These are phyloP conservation scores for Colletotrichum simmondsii DNA, from an alignment of 2,329 filamentous ascomycete species.

Conservation along the genomic window DNA sequence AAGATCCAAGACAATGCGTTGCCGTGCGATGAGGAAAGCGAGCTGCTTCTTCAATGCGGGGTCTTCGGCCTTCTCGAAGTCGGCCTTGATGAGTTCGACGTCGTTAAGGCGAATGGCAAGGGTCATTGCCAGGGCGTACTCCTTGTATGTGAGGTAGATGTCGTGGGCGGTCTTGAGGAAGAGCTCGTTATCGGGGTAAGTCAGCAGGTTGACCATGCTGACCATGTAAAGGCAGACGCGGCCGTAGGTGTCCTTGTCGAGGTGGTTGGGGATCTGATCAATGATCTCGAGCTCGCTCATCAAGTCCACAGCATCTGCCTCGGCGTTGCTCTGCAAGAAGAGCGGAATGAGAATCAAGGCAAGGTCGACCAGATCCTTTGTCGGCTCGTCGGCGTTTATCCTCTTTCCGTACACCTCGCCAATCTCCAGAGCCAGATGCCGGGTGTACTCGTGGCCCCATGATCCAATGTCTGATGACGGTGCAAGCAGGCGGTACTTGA, in stretches of 20 bases:
- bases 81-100: constrained; percentile 80
- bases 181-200: constrained; percentile 95
- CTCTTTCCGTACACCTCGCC: constrained; percentile 93
- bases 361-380: constrained; percentile 86
- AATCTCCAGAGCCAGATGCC: constrained; percentile 94
- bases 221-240: constrained; percentile 98
- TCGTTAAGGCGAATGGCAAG: constrained; percentile 95
- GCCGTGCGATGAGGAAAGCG: constrained; percentile 90
- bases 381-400: constrained; percentile 84
- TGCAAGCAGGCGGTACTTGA: constrained; percentile 93
- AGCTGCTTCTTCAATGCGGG: constrained; percentile 90
- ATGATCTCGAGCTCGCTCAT: constrained; percentile 99
- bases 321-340: constrained; percentile 96
- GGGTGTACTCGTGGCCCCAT: constrained; percentile 98
- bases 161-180: constrained; percentile 93
- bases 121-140: constrained; percentile 92
- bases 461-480: constrained; percentile 93
- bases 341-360: constrained; percentile 88
- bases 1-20: constrained; percentile 85
- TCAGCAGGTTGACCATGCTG: constrained; percentile 97
- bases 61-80: constrained; percentile 85
- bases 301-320: constrained; percentile 96
- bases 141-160: constrained; percentile 93
- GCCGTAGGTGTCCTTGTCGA: constrained; percentile 94
- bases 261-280: constrained; percentile 85